Percentiles rank a stretch among this genome's conserved stretches.
phyloP scores from a whole-genome alignment of 2,329 filamentous ascomycete species.

The Malbranchea zuffiana region DNA sequence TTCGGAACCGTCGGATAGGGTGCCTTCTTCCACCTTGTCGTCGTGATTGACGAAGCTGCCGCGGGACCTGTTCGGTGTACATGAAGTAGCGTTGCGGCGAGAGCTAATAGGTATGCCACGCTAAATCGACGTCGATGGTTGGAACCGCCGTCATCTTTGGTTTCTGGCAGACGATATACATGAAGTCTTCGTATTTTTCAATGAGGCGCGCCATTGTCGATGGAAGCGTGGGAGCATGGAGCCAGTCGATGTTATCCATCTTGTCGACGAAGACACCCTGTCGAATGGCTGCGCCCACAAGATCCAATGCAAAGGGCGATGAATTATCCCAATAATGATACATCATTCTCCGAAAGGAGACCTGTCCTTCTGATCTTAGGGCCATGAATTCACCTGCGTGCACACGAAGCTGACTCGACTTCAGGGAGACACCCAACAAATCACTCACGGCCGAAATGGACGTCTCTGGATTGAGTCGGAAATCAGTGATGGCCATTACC shows the following conservation, averaged over 20 bases:
- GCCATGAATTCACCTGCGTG: constrained; percentile 23
- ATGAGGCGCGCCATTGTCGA: constrained; percentile 56
- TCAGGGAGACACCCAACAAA: constrained; percentile 41
- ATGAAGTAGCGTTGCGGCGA: constrained; percentile 51
- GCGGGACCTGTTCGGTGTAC: constrained; percentile 40
- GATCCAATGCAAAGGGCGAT: constrained; percentile 30
- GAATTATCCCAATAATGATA: constrained; percentile 35
- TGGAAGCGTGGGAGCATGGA: constrained; percentile 56
- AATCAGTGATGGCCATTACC: constrained; percentile 34
- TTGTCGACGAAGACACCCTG: constrained; percentile 40
- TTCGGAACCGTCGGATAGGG: constrained; percentile 55
- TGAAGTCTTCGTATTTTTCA: constrained; percentile 41
- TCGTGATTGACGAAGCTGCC: constrained; percentile 64
- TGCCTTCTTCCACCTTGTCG: constrained; percentile 65
- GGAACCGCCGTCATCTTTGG: constrained; percentile 26
- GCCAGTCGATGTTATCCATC: constrained; percentile 67
- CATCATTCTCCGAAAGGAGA: constrained; percentile 34
- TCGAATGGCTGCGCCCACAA: constrained; percentile 34
- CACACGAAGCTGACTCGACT: constrained; percentile 32
- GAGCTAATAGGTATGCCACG: constrained; percentile 64
- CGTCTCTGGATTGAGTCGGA: constrained; percentile 20
- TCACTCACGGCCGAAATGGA: constrained; percentile 44
- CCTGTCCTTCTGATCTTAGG: constrained; percentile 16
- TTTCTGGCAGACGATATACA: constrained; percentile 31
- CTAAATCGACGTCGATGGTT: constrained; percentile 29